Evolutionary conservation across 2,329 filamentous ascomycete species (phyloP).

Genomic region (Monosporascus cannonballus): DNA sequence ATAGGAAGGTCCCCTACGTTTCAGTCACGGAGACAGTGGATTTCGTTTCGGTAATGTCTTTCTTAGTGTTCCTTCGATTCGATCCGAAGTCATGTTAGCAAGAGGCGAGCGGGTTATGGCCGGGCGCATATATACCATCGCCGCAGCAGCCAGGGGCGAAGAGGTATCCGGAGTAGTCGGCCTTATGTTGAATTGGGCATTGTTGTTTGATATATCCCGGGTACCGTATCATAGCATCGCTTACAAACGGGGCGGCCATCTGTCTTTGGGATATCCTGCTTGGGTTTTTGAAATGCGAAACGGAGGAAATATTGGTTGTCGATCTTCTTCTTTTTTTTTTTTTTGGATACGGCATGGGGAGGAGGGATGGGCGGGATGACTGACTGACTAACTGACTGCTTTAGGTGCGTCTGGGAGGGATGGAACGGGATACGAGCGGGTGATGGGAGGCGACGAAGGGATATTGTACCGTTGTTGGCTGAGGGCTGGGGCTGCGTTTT

Average conservation of each 20-base stretch:
- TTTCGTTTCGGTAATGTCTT: not conserved
- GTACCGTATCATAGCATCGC: not conserved
- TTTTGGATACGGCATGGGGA: constrained; percentile 2
- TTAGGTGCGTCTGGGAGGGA: not conserved
- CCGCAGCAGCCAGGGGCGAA: not conserved
- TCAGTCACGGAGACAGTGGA: not conserved
- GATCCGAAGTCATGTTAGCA: not conserved
- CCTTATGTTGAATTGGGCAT: not conserved
- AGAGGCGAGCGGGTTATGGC: not conserved
- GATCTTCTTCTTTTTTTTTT: not conserved
- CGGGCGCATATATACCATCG: not conserved
- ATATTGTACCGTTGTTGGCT: not conserved
- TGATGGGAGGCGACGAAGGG: not conserved
- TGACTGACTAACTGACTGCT: not conserved
- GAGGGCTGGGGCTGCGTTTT: not conserved
- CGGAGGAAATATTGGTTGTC: constrained; percentile 4
- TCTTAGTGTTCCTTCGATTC: not conserved
- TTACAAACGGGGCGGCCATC: not conserved
- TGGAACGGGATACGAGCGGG: constrained; percentile 1
- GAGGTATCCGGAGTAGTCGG: not conserved
- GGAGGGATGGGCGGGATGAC: constrained; percentile 3
- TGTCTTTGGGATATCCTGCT: not conserved
- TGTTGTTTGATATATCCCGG: not conserved
- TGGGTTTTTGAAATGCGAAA: constrained; percentile 4
- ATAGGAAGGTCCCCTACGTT: not conserved